These are phyloP conservation scores for Firmiana major DNA, from an alignment of 345 rosid genomes.

Conservation along the genomic window DNA sequence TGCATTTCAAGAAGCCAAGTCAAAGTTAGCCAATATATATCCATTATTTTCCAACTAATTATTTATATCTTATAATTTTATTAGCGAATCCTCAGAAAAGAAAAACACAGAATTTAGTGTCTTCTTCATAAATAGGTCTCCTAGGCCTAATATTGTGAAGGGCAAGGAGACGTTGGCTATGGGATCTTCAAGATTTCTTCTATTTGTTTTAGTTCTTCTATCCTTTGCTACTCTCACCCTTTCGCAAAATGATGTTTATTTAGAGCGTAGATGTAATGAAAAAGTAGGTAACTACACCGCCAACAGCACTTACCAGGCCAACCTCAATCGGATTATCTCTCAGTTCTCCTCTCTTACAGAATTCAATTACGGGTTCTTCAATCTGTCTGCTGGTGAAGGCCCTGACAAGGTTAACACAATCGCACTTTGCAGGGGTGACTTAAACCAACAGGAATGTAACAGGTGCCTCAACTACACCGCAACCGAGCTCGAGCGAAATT, in stretches of 20 bases:
- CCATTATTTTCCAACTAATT: no score
- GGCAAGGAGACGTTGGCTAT: neutral
- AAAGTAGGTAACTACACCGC: neutral
- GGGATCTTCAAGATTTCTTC: neutral
- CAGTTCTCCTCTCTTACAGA: neutral
- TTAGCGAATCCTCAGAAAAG: no score
- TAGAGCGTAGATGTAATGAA: neutral
- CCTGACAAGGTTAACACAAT: neutral
- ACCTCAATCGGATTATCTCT: neutral
- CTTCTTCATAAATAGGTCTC: no score
- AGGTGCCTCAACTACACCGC: constrained; percentile 28
- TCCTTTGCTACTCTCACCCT: neutral
- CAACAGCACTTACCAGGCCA: neutral
- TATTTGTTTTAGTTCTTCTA: neutral
- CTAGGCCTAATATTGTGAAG: no score
- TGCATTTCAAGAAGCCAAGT: no score
- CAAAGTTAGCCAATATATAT: no score
- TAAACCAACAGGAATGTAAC: constrained; percentile 24
- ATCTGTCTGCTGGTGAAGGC: neutral
- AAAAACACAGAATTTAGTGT: no score
- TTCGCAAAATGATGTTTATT: neutral
- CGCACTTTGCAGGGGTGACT: constrained; percentile 7
- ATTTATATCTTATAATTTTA: no score
- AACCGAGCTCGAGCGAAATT: constrained; percentile 15
- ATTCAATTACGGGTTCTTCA: constrained; percentile 2